Evolutionary conservation across 2,329 filamentous ascomycete species (phyloP), one percentile per base, ranked within the genome.

Genomic region (Dothideomycetidae sp.): DNA sequence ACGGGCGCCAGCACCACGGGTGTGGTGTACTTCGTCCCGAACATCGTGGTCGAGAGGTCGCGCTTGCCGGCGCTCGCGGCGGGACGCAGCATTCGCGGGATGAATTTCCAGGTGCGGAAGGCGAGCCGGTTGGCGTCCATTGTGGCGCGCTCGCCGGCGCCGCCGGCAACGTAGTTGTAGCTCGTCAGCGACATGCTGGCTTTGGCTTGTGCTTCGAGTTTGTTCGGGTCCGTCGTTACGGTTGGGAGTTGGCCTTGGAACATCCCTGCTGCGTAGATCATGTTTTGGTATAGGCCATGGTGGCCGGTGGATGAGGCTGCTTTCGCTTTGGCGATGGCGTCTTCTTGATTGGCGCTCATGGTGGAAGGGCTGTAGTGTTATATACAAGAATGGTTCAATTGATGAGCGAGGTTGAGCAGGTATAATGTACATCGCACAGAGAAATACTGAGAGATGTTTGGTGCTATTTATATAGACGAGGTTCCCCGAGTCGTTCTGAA

Each of bases 1-100:
- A 84, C 64, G 0, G 79, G 79, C 1, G 77, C 78, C 50, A 78
- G 68, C 2, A 81, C 51, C 1, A 80, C 46, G 0, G 75, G 75
- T 11, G 40, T 44, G 11, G 41, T 43, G 12, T 40, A 39, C 28
- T 43, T 46, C 35, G 33, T 34, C 3, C 42, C 50, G n/a, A 50
- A 31, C 10, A 47, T 40, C 7, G 37, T 46, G 12, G 44, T 44
- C 17, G 34, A 36, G n/a, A 48, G 31, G 37, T 47, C 44, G 4
- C 36, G 36, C 21, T 26, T 7, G 7, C 21, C 21, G 21, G 7
- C 21, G 18, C 17, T 30, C 28, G 29, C 30, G 17, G 36, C 31
- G 17, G 29, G 29, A 13, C 30, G 18, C 19, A 38, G 36, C 36
- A 38, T 38, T 13, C 36, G 36, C 4, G 36, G 36, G 11, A 38